These are phyloP conservation scores for Boletus speciosus DNA, from an alignment of 768 basidiomycete genomes.

Conservation along the genomic window DNA sequence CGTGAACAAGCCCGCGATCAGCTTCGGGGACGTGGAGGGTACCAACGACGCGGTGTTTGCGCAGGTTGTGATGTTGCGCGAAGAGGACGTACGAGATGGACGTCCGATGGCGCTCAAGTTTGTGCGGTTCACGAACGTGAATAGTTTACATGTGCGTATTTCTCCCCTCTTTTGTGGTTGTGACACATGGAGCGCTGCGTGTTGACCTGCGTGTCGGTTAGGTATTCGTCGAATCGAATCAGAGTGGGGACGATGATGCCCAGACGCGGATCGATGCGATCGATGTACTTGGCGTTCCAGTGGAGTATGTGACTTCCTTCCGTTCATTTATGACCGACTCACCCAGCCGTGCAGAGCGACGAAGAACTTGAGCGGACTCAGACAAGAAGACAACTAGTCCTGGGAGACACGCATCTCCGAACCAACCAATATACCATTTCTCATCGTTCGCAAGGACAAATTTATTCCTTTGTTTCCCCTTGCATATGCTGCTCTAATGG, in stretches of 20 bases:
- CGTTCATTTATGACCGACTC: not conserved
- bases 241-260: constrained; percentile 52
- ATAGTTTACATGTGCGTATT: constrained; percentile 52
- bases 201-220: constrained; percentile 24
- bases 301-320: constrained; percentile 43
- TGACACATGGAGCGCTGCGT: not conserved
- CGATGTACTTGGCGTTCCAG: constrained; percentile 58
- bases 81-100: constrained; percentile 43
- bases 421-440: not conserved
- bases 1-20: constrained; percentile 55
- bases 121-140: constrained; percentile 70
- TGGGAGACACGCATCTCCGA: not conserved
- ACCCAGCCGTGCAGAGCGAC: constrained; percentile 28
- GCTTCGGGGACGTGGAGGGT: constrained; percentile 64
- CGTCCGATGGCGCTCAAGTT: constrained; percentile 52
- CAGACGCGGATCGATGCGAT: constrained; percentile 61
- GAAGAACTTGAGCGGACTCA: constrained; percentile 38
- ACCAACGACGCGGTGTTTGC: constrained; percentile 46
- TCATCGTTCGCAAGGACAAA: not conserved
- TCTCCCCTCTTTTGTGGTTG: too few relatives aligned
- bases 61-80: constrained; percentile 53
- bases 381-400: constrained; percentile 30
- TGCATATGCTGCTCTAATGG: not conserved
- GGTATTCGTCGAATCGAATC: constrained; percentile 70
- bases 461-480: not conserved